Evolutionary conservation across 202 grass and related monocot genomes (phyloP).

Genomic region (Saccharum hybrid): DNA sequence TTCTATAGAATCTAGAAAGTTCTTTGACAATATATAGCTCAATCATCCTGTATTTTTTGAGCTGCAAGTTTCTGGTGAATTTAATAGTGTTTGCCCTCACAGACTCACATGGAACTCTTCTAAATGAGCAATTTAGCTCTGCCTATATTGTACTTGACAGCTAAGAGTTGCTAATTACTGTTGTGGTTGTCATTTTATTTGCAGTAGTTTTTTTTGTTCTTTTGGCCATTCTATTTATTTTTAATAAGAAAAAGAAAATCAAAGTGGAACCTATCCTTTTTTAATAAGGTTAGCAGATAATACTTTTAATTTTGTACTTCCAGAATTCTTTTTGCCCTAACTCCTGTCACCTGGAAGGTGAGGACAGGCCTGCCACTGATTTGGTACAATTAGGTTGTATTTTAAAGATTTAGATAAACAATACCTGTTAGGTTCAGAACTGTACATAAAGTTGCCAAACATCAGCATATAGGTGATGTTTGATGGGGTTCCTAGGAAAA

Average conservation of each 20-base stretch:
- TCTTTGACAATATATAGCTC: not conserved
- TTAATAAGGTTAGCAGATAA: not conserved
- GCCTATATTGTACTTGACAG: not conserved
- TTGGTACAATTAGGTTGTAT: constrained; percentile 2
- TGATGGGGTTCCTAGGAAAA: not conserved
- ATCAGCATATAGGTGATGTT: constrained; percentile 10
- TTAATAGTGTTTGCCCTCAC: not conserved
- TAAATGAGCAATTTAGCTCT: not conserved
- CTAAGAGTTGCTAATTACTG: not conserved
- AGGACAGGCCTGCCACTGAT: not conserved
- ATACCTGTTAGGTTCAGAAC: not conserved
- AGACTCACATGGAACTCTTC: not conserved
- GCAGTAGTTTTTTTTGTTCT: not conserved
- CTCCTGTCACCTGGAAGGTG: constrained; percentile 7
- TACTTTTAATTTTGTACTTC: not conserved
- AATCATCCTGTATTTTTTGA: constrained; percentile 8
- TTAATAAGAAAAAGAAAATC: not conserved
- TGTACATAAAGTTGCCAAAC: not conserved
- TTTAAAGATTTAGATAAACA: not conserved
- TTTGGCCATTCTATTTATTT: not conserved
- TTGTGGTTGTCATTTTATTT: not conserved
- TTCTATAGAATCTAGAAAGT: not conserved
- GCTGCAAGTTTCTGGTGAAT: constrained; percentile 13
- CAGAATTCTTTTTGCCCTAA: constrained; percentile 9
- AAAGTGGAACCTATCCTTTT: not conserved